phyloP scores from a whole-genome alignment of 805 yeast genomes.

The Millerago galiae region DNA sequence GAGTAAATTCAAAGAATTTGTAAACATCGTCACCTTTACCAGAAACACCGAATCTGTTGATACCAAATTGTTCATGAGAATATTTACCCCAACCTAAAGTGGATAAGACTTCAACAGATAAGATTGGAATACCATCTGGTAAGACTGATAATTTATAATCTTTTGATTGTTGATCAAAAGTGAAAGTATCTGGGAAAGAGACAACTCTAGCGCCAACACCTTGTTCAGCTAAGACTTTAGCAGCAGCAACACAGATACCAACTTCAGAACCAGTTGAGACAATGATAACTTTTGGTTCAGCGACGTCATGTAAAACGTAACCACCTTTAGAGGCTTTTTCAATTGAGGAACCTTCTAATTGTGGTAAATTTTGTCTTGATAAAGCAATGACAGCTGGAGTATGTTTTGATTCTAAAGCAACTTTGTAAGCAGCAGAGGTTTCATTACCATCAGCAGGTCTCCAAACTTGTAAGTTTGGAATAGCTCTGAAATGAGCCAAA shows the following conservation, averaged over 20 bases:
- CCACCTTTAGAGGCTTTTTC: constrained; percentile 96
- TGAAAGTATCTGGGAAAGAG: constrained; percentile 86
- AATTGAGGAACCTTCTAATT: constrained; percentile 84
- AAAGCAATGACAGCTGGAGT: constrained; percentile 75
- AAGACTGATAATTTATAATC: constrained; percentile 81
- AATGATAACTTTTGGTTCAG: constrained; percentile 63
- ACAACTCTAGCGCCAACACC: constrained; percentile 80
- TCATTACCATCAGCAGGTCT: constrained; percentile 94
- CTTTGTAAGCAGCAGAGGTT: constrained; percentile 73
- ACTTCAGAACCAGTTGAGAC: constrained; percentile 95
- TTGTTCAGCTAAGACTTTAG: constrained; percentile 55
- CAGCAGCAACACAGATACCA: constrained; percentile 71
- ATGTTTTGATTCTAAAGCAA: constrained; percentile 50
- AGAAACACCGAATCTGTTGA: constrained; percentile 94
- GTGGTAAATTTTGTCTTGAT: constrained; percentile 86
- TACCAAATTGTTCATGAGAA: constrained; percentile 94
- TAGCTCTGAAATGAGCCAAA: constrained; percentile 78
- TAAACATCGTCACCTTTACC: constrained; percentile 82
- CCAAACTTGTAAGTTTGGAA: constrained; percentile 79
- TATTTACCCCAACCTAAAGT: constrained; percentile 91
- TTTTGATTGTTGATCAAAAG: constrained; percentile 77
- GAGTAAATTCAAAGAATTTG: constrained; percentile 83
- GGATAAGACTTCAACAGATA: constrained; percentile 91
- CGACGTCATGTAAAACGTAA: constrained; percentile 62
- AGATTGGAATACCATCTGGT: constrained; percentile 90